Evolutionary conservation across 768 basidiomycete species (phyloP).

Genomic region (Pulveroboletus frians): DNA sequence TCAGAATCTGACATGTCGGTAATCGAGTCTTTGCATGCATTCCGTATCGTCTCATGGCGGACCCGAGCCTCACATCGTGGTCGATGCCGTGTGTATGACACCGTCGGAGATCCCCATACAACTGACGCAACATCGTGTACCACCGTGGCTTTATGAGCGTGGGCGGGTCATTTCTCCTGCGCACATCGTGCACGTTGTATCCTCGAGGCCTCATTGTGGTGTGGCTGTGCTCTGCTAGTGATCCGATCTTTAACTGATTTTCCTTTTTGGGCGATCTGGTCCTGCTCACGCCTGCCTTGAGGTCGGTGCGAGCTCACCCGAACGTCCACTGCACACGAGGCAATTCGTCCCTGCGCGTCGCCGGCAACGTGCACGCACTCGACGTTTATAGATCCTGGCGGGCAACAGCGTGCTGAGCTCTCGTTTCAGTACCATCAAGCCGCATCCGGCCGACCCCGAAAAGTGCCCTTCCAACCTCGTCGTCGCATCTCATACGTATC

Average conservation of each 20-base stretch:
- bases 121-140: neutral
- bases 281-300: neutral
- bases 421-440: neutral
- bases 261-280: neutral
- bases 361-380: slow-evolving; percentile 2
- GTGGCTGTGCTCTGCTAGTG: slow-evolving; percentile 14
- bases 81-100: neutral
- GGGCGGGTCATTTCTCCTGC: neutral
- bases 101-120: neutral
- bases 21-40: neutral
- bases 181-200: slow-evolving; percentile 11
- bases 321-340: slow-evolving; percentile 16
- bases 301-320: neutral
- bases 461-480: neutral
- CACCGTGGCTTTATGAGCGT: neutral
- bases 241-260: neutral
- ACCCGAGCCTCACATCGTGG: neutral
- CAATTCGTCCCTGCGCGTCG: neutral
- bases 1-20: slow-evolving; percentile 19
- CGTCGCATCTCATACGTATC: neutral
- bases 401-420: slow-evolving; percentile 1
- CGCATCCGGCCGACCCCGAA: neutral
- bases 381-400: slow-evolving; percentile 2
- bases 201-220: slow-evolving; percentile 19
- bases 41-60: neutral